phyloP scores from a whole-genome alignment of 306 rosid species.

The Gillenia trifoliata region DNA sequence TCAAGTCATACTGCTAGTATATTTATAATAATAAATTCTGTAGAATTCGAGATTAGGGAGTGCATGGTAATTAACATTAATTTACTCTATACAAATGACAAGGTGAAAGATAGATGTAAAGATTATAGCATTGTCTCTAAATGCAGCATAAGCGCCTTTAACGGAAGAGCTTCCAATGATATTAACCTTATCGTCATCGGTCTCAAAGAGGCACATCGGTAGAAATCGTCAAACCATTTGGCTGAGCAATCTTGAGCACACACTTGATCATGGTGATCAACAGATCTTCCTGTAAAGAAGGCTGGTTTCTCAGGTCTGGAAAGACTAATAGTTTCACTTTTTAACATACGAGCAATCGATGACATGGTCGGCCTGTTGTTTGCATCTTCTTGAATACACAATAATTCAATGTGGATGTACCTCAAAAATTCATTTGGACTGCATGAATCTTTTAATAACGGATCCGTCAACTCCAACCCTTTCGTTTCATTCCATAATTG shows the following conservation, averaged over 20 bases:
- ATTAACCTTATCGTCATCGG: background rate
- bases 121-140: too few species aligned
- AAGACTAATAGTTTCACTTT: slow-evolving; percentile 18
- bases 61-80: too few species aligned
- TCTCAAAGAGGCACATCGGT: background rate
- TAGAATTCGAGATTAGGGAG: too few species aligned
- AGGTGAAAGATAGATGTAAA: too few species aligned
- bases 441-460: background rate
- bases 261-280: background rate
- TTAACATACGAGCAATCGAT: slow-evolving; percentile 34
- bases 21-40: too few species aligned
- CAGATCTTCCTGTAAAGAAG: background rate
- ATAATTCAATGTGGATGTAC: background rate
- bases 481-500: background rate
- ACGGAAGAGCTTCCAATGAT: background rate
- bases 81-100: too few species aligned
- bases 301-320: slow-evolving; percentile 10
- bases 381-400: slow-evolving; percentile 43
- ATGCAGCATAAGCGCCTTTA: background rate
- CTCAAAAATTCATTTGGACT: background rate
- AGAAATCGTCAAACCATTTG: slow-evolving; percentile 26
- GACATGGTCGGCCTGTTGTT: slow-evolving; percentile 52
- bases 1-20: too few species aligned
- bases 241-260: slow-evolving; percentile 8
- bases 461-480: background rate